A percentile compares a stretch with the other conserved stretches of the same genome.
phyloP scores from a whole-genome alignment of 2,329 filamentous ascomycete genomes.

The Cryphonectria carpinicola region DNA sequence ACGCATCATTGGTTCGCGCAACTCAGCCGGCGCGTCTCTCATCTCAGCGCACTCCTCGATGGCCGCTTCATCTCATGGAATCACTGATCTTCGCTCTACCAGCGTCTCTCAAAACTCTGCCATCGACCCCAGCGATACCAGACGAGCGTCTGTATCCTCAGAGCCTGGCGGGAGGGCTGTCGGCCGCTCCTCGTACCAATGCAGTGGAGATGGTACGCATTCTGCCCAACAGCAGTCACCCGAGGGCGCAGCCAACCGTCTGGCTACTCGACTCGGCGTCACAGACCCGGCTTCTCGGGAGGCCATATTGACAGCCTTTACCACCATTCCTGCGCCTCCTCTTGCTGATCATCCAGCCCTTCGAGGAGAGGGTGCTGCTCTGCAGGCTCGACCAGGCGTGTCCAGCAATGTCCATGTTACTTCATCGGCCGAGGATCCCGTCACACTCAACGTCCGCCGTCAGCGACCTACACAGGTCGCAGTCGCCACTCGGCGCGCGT shows the following conservation, averaged over 20 bases:
- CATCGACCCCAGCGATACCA: not conserved
- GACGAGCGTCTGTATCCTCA: not conserved
- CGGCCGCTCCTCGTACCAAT: not conserved
- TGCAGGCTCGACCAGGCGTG: constrained; percentile 9
- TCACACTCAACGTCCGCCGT: constrained; percentile 12
- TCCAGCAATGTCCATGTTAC: not conserved
- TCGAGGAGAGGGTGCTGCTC: constrained; percentile 4
- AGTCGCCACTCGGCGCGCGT: not conserved
- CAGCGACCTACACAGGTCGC: constrained; percentile 14
- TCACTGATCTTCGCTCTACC: not conserved
- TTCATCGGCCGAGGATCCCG: not conserved
- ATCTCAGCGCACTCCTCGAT: not conserved
- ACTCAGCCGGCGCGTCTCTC: not conserved
- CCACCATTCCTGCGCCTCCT: not conserved
- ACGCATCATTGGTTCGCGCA: not conserved
- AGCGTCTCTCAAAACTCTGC: not conserved
- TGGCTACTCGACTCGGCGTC: not conserved
- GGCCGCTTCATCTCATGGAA: not conserved
- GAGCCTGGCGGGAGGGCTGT: not conserved
- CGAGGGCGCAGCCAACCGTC: not conserved
- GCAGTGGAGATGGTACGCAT: not conserved
- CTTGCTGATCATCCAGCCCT: constrained; percentile 16
- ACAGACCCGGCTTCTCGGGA: not conserved
- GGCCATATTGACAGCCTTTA: not conserved
- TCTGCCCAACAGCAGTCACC: not conserved